Base-by-base conservation (phyloP, 1,284 basidiomycete genomes). In the Trametes hirsuta region DNA sequence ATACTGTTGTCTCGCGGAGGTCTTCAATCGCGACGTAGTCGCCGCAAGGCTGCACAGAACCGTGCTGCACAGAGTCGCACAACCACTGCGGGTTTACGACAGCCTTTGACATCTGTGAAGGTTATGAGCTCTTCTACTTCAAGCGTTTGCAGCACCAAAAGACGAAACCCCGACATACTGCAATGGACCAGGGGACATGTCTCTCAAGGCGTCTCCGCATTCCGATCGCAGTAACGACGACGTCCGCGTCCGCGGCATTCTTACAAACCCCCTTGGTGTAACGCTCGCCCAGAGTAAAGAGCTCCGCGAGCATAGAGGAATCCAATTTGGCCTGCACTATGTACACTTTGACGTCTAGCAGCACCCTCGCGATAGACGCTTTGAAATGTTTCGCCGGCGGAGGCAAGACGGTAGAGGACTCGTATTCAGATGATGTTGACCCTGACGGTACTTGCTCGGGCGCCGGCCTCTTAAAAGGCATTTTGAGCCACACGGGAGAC, bases 81-180 rank as follows among this genome's bases (percentile, higher is more conserved):
- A 93, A 77, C 90, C 90, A 92, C 35, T 82, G 75, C 0, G 88
- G 87, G 0, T 80, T 86, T 11, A 92, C 87, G 21, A 91, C 79
- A 0, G 81, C 76, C 68, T 87, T 91, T 34, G 77, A 77, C 75
- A 77, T 83, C 89, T 91, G 65, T 6, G 4, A 22, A 6, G 15
- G 0, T 14, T 0, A 18, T 55, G 6, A 40, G 37, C 12, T 41
- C 12, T 37, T 9, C 47, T 2, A 10, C 2, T 37, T 10, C 10
- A 18, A 15, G 22, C 5, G 0, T 9, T 1, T 40, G 11, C 18
- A 15, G 4, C 8, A 37, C 12, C 14, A 4, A 36, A 37, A 15
- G 30, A 22, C n/a, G 2, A 5, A 10, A 11, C 0, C 4, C 8
- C 1, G 21, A 79, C 87, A 70, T 69, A 90, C 90, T 24, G 87